phyloP scores from a whole-genome alignment of 148 eudicot species.

The Spergularia marina region DNA sequence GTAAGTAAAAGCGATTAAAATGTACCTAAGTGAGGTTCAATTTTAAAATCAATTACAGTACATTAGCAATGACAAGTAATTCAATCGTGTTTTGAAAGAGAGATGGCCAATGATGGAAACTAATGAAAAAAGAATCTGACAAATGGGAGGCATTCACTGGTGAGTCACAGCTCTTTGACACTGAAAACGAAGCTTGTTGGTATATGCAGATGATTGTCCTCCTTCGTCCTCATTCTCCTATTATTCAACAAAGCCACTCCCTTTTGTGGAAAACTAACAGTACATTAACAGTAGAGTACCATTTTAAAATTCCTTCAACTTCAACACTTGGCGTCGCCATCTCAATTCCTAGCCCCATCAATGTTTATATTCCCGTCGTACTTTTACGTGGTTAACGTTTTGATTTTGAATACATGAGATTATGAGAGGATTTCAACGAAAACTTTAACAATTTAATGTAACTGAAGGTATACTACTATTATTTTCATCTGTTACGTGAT shows the following conservation, averaged over 20 bases:
- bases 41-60: not conserved
- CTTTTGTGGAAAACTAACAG: constrained; percentile 2
- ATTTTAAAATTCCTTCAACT: not conserved
- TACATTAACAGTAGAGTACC: not conserved
- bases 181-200: constrained; percentile 32
- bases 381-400: too few species aligned
- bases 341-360: constrained; percentile 9
- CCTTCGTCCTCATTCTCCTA: not conserved
- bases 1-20: not conserved
- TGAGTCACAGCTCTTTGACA: constrained; percentile 27
- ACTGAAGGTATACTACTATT: too few species aligned
- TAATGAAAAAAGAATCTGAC: constrained; percentile 11
- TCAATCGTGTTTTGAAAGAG: not conserved
- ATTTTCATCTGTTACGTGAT: too few species aligned
- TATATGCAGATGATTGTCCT: constrained; percentile 23
- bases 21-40: not conserved
- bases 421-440: too few species aligned
- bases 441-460: too few species aligned
- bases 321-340: constrained; percentile 11
- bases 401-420: too few species aligned
- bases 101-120: not conserved
- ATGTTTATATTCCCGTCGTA: not conserved
- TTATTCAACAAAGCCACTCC: constrained; percentile 17
- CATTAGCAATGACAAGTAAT: not conserved
- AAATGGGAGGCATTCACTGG: constrained; percentile 19